phyloP scores from a whole-genome alignment of 768 basidiomycete species.

The Hygrophoropsis aurantiaca region DNA sequence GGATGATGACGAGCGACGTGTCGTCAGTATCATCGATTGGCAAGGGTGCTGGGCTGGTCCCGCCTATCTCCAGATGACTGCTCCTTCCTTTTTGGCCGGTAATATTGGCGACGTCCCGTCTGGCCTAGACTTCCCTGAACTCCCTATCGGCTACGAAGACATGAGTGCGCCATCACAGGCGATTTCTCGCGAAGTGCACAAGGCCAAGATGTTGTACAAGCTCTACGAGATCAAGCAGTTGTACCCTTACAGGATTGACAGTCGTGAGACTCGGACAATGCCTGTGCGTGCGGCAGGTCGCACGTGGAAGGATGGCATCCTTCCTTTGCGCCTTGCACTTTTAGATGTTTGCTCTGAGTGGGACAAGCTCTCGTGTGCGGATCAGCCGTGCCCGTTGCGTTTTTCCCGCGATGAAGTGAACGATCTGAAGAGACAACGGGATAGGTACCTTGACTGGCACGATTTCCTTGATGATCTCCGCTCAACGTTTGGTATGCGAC shows the following conservation, averaged over 20 bases:
- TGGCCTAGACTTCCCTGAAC: constrained; percentile 13
- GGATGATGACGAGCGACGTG: constrained; percentile 10
- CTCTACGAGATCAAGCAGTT: constrained; percentile 16
- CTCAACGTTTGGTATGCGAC: constrained; percentile 12
- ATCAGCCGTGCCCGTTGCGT: constrained; percentile 12
- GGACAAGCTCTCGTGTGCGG: constrained; percentile 7
- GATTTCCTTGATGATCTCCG: constrained; percentile 13
- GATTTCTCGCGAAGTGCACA: constrained; percentile 9
- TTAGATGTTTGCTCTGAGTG: constrained; percentile 11
- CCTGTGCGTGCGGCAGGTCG: constrained; percentile 15
- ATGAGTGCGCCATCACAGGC: constrained; percentile 10
- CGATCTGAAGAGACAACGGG: constrained; percentile 9
- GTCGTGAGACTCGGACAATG: constrained; percentile 10
- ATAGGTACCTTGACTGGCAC: constrained; percentile 14
- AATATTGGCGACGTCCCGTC: constrained; percentile 2
- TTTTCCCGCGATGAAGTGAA: constrained; percentile 13
- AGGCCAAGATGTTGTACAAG: constrained; percentile 13
- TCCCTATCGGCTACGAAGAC: constrained; percentile 9
- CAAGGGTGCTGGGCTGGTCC: constrained; percentile 20
- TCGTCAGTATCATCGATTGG: constrained; percentile 30
- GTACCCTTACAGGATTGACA: constrained; percentile 10
- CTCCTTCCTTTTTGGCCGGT: constrained; percentile 10
- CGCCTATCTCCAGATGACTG: constrained; percentile 13
- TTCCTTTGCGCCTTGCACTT: constrained; percentile 13
- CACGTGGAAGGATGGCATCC: constrained; percentile 16